Base-by-base conservation (phyloP, 2,329 filamentous ascomycete genomes). In the Calonectria pseudoturangicola region DNA sequence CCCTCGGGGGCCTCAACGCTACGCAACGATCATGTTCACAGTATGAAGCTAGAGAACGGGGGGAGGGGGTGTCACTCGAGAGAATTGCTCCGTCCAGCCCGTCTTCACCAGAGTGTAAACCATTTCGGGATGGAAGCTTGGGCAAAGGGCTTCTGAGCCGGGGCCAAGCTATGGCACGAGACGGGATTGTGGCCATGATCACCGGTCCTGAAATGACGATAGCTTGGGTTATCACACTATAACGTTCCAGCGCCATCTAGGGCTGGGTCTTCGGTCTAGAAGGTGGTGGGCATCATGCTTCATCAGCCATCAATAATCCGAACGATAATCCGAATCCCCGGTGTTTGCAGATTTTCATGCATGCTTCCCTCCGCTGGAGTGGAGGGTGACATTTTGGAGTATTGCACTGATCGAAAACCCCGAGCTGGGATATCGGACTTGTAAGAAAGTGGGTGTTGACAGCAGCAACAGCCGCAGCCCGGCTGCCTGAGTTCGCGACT, bases 161-260 rank as follows among this genome's bases (percentile, higher is more conserved):
- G 77, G 76, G 71, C 78, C 72, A 76, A 75, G 70, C 62, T 72
- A 50, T 56, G 74, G 48, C 45, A 69, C 68, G 69, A 50, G 60
- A 66, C 48, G 58, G 41, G 71, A 68, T 41, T 27, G n/a, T 63
- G 74, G 64, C 28, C 62, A 67, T 70, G 72, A 66, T 73, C 68
- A 56, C 36, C 65, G 68, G 56, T 36, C 50, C 54, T 64, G 74
- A 75, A 64, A 69, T 70, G 66, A 74, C 25, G 65, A 68, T 60
- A 69, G 66, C 47, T 74, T 43, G 41, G 43, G 51, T 66, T 72
- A 73, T 73, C 66, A 70, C 73, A 71, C 66, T 70, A 39, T 41
- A 66, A 70, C 48, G 48, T 54, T 27, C 50, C 48, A 48, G 66
- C 67, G 63, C 68, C 68, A 76, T 68, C 47, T 60, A 58, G 51